A percentile compares a stretch with the other conserved stretches of the same genome.
Conservation (phyloP, 148 eudicot genomes). For the Nyssa sinensis region DNA sequence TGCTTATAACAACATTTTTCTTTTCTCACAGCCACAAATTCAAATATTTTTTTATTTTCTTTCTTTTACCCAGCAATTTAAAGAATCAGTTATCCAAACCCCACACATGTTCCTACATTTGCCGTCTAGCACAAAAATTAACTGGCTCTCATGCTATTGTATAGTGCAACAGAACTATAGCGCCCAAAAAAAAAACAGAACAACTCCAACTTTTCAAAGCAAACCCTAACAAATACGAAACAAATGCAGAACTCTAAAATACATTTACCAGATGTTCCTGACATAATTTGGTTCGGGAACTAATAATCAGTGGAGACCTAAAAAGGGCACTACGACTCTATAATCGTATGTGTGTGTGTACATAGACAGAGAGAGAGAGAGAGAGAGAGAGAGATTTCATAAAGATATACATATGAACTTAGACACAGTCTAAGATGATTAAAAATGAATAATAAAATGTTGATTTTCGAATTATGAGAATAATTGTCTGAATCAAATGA, state of each 20-base stretch:
- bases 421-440: too few relatives aligned
- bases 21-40: not conserved
- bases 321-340: too few relatives aligned
- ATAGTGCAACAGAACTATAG: not conserved
- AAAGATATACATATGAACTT: too few relatives aligned
- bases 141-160: not conserved
- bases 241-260: not conserved
- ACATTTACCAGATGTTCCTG: not conserved
- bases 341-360: too few relatives aligned
- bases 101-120: not conserved
- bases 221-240: not conserved
- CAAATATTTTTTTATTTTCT: too few relatives aligned
- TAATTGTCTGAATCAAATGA: not conserved
- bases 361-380: too few relatives aligned
- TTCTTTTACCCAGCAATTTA: too few relatives aligned
- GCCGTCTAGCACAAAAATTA: too few relatives aligned
- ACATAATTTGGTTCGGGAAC: not conserved
- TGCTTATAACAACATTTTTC: not conserved
- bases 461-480: not conserved
- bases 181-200: not conserved
- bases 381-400: too few relatives aligned
- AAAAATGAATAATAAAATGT: not conserved
- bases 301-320: too few relatives aligned
- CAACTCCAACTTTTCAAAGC: not conserved
- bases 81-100: too few relatives aligned